These are phyloP conservation scores for Inga laurina DNA, from an alignment of 306 rosid genomes.

Conservation along the genomic window DNA sequence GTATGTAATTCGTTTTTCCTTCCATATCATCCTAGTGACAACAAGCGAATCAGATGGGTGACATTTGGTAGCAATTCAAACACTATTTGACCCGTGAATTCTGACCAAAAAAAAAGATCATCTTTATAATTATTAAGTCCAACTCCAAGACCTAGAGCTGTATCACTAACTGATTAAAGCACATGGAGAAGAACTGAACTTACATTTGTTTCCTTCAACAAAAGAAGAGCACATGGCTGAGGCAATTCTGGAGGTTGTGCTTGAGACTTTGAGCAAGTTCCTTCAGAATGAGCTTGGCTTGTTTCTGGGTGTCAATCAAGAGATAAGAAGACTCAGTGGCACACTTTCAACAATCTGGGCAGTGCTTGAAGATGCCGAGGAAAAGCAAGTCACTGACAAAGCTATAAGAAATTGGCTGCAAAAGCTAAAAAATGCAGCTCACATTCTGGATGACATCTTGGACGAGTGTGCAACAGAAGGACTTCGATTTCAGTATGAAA, in stretches of 20 bases:
- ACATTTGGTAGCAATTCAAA: background rate
- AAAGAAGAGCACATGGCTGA: slow-evolving; percentile 5
- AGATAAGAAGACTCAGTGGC: slow-evolving; percentile 9
- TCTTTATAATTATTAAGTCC: background rate
- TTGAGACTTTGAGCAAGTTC: slow-evolving; percentile 6
- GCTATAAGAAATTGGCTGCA: slow-evolving; percentile 10
- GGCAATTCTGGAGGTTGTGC: slow-evolving; percentile 6
- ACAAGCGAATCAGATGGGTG: background rate
- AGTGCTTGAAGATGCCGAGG: slow-evolving; percentile 29
- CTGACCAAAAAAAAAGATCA: background rate
- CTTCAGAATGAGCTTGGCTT: slow-evolving; percentile 11
- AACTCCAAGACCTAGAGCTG: background rate
- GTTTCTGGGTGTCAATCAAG: background rate
- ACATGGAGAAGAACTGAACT: background rate
- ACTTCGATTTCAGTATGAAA: background rate
- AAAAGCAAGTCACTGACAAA: background rate
- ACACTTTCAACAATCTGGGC: background rate
- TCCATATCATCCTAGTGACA: background rate
- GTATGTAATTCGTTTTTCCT: background rate
- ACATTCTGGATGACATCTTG: slow-evolving; percentile 17
- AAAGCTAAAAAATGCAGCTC: slow-evolving; percentile 1
- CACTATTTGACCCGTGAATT: background rate
- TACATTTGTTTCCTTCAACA: background rate
- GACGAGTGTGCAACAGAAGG: background rate
- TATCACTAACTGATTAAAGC: background rate